phyloP scores from a whole-genome alignment of 768 basidiomycete genomes.

The Termitomyces sp. region DNA sequence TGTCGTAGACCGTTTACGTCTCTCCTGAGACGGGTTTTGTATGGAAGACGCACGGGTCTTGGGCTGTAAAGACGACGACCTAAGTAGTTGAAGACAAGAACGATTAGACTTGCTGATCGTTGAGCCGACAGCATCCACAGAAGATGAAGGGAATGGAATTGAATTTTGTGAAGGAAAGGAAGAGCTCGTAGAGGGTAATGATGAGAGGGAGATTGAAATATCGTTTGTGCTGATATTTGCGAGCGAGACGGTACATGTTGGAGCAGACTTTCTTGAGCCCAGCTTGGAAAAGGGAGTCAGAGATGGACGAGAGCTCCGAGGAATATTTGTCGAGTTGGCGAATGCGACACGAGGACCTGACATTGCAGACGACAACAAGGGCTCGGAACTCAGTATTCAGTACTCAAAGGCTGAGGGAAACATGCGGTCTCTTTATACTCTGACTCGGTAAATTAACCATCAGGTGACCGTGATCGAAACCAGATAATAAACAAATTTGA shows the following conservation, averaged over 20 bases:
- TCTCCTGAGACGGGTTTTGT: slow-evolving; percentile 5
- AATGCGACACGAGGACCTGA: slow-evolving; percentile 15
- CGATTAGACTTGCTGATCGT: slow-evolving; percentile 16
- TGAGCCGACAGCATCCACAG: slow-evolving; percentile 3
- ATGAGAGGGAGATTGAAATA: slow-evolving; percentile 4
- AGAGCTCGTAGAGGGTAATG: slow-evolving; percentile 2
- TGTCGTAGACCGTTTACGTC: slow-evolving; percentile 12
- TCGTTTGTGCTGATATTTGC: slow-evolving; percentile 12
- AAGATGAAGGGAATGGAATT: slow-evolving; percentile 16
- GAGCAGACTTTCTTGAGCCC: slow-evolving; percentile 16
- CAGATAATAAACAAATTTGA: not conserved
- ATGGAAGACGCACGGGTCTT: slow-evolving; percentile 3
- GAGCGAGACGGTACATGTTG: slow-evolving; percentile 17
- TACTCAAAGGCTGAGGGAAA: slow-evolving; percentile 12
- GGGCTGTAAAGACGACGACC: slow-evolving; percentile 9
- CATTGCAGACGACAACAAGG: slow-evolving; percentile 13
- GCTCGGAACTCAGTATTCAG: slow-evolving; percentile 4
- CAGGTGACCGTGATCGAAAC: slow-evolving; percentile 14
- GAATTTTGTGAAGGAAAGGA: slow-evolving; percentile 9
- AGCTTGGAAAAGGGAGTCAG: slow-evolving; percentile 10
- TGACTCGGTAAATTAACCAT: slow-evolving; percentile 2
- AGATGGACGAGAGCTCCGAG: slow-evolving; percentile 12
- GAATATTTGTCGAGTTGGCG: slow-evolving; percentile 16
- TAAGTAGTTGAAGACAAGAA: slow-evolving; percentile 11
- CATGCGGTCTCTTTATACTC: slow-evolving; percentile 12